Conservation (phyloP, 1,139 yeast genomes). For the Geotrichum bryndzae region DNA sequence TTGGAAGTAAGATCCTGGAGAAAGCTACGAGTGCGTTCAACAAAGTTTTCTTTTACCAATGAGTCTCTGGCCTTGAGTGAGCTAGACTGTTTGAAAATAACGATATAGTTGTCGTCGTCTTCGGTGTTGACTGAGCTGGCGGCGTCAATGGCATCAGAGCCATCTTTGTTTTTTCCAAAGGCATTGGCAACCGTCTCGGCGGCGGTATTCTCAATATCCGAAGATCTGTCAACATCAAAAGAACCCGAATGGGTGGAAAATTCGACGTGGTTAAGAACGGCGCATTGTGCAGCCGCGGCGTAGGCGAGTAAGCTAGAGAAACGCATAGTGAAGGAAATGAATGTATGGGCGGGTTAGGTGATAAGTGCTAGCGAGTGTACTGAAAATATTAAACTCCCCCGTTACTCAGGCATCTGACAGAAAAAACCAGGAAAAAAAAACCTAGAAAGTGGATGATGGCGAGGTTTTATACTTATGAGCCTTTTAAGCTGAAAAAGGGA, state of each 20-base stretch:
- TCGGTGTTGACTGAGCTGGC: not conserved
- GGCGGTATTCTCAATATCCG: not conserved
- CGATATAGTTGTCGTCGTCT: slow-evolving; percentile 6
- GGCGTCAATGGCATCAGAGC: not conserved
- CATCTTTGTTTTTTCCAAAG: not conserved
- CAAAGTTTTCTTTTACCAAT: slow-evolving; percentile 14
- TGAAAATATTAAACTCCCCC: not conserved
- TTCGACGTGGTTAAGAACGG: not conserved
- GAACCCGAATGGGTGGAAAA: not conserved
- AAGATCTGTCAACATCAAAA: not conserved
- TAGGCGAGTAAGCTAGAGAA: not conserved
- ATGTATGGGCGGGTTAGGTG: not conserved
- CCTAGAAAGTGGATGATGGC: not conserved
- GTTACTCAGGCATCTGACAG: not conserved
- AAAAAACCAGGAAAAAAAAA: not conserved
- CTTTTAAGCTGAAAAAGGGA: too few species aligned
- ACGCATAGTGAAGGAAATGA: not conserved
- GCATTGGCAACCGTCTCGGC: not conserved
- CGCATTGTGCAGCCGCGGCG: not conserved
- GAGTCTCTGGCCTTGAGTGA: slow-evolving; percentile 17
- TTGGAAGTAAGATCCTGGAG: slow-evolving; percentile 2
- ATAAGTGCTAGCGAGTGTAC: not conserved
- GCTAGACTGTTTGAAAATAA: slow-evolving; percentile 8
- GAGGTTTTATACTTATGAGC: not conserved
- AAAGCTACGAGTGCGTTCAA: not conserved